phyloP scores from a whole-genome alignment of 768 basidiomycete genomes.

The Leucocoprinus birnbaumii region DNA sequence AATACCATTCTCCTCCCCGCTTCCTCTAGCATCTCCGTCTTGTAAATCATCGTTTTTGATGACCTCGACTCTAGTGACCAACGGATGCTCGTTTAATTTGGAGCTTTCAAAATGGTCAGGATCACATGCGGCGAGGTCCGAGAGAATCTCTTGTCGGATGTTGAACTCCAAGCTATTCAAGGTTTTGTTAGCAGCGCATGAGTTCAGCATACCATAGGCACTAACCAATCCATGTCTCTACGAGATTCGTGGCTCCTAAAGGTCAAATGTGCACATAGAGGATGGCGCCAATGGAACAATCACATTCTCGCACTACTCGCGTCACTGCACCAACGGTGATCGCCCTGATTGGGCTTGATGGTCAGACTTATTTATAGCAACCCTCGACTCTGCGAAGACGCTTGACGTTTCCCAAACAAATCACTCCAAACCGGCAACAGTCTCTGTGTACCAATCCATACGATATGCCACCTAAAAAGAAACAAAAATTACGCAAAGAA shows the following conservation, averaged over 20 bases:
- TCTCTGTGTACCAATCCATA: background rate
- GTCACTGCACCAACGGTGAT: background rate
- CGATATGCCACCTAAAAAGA: conserved; percentile 7
- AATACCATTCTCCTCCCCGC: conserved; percentile 21
- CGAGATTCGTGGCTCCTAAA: background rate
- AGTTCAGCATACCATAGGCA: background rate
- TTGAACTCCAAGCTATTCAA: conserved; percentile 67
- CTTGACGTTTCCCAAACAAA: too few relatives aligned
- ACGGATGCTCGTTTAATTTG: conserved; percentile 47
- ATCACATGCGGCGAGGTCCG: conserved; percentile 63
- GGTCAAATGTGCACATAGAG: background rate
- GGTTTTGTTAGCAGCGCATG: background rate
- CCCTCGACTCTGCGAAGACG: background rate
- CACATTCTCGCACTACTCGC: background rate
- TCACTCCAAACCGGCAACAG: background rate
- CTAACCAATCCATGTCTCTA: conserved; percentile 5
- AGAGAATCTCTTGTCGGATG: conserved; percentile 71
- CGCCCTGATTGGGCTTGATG: background rate
- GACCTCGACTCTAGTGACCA: conserved; percentile 61
- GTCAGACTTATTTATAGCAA: background rate
- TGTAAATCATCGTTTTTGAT: conserved; percentile 15
- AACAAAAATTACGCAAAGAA: conserved; percentile 18
- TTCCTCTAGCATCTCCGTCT: conserved; percentile 7
- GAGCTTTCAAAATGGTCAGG: conserved; percentile 39
- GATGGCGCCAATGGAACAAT: too few relatives aligned